phyloP scores from a whole-genome alignment of 2,329 filamentous ascomycete species.

The Sarocladium brachiariae region DNA sequence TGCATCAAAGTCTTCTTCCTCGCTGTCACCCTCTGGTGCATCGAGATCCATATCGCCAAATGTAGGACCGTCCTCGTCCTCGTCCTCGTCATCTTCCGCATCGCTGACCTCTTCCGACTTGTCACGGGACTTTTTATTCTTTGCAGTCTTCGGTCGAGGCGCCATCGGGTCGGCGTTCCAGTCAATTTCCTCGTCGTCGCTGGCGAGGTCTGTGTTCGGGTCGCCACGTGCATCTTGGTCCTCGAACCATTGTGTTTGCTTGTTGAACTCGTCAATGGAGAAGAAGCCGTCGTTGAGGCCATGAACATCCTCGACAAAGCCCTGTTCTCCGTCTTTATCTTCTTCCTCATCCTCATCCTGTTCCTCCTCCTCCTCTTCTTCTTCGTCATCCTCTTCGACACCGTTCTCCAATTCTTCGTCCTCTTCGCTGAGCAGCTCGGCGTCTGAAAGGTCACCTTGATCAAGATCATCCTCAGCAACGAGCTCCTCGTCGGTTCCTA shows the following conservation, averaged over 20 bases:
- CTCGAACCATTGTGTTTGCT: slow-evolving; percentile 83
- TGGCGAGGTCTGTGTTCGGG: slow-evolving; percentile 63
- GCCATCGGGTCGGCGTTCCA: slow-evolving; percentile 74
- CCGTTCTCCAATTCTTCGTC: slow-evolving; percentile 28
- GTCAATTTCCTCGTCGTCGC: slow-evolving; percentile 81
- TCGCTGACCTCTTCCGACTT: slow-evolving; percentile 28
- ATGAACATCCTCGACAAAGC: slow-evolving; percentile 55
- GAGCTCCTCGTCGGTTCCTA: not conserved
- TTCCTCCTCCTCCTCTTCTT: slow-evolving; percentile 26
- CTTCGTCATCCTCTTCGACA: slow-evolving; percentile 25
- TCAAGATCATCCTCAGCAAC: slow-evolving; percentile 13
- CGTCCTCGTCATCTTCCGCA: slow-evolving; percentile 50
- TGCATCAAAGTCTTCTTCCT: slow-evolving; percentile 42
- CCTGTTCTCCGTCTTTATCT: slow-evolving; percentile 38
- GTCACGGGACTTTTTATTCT: slow-evolving; percentile 21
- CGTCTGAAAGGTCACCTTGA: slow-evolving; percentile 17
- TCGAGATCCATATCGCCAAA: slow-evolving; percentile 75
- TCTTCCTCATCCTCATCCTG: slow-evolving; percentile 32
- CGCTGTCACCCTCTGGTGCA: slow-evolving; percentile 61
- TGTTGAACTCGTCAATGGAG: slow-evolving; percentile 96
- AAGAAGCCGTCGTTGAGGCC: slow-evolving; percentile 97
- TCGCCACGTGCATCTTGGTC: slow-evolving; percentile 75
- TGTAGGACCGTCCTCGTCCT: slow-evolving; percentile 72
- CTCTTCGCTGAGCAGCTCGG: slow-evolving; percentile 18
- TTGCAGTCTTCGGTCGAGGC: slow-evolving; percentile 17